phyloP scores from a whole-genome alignment of 495 filamentous ascomycete genomes.

The Talaromyces borbonicus region DNA sequence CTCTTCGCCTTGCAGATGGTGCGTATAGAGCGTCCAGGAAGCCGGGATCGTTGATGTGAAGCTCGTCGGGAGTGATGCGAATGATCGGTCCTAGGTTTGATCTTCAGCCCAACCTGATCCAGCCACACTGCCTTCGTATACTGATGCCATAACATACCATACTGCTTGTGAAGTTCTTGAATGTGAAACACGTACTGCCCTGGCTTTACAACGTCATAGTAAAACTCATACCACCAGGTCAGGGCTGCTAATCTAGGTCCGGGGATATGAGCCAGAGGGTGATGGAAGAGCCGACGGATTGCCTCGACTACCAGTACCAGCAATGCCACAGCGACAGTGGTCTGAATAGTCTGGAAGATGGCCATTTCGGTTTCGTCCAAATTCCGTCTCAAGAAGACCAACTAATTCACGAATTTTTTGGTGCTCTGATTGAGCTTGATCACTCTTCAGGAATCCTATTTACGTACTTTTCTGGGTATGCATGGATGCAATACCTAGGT shows the following conservation, averaged over 20 bases:
- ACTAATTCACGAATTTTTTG: too few species aligned
- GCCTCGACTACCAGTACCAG: conserved; percentile 3
- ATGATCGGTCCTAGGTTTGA: conserved; percentile 32
- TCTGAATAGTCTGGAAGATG: conserved; percentile 7
- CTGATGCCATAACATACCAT: conserved; percentile 14
- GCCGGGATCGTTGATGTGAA: conserved; percentile 23
- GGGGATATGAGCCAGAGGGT: conserved; percentile 8
- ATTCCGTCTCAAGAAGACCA: too few species aligned
- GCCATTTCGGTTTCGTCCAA: too few species aligned
- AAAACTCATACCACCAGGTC: conserved; percentile 17
- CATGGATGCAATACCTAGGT: too few species aligned
- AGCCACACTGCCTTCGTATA: not conserved
- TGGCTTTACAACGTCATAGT: conserved; percentile 3
- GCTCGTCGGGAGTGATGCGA: conserved; percentile 27
- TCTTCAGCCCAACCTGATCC: too few species aligned
- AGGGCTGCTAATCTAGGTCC: conserved; percentile 22
- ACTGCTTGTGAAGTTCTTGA: conserved; percentile 26
- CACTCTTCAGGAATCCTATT: too few species aligned
- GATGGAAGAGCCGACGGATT: conserved; percentile 7
- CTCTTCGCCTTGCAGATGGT: conserved; percentile 9
- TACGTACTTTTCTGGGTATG: too few species aligned
- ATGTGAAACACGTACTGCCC: conserved; percentile 24
- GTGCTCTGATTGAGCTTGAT: too few species aligned
- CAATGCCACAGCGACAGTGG: conserved; percentile 5
- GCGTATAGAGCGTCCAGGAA: conserved; percentile 24